Evolutionary conservation across 2,329 filamentous ascomycete genomes (phyloP).

Genomic region (Alternaria gansuensis): DNA sequence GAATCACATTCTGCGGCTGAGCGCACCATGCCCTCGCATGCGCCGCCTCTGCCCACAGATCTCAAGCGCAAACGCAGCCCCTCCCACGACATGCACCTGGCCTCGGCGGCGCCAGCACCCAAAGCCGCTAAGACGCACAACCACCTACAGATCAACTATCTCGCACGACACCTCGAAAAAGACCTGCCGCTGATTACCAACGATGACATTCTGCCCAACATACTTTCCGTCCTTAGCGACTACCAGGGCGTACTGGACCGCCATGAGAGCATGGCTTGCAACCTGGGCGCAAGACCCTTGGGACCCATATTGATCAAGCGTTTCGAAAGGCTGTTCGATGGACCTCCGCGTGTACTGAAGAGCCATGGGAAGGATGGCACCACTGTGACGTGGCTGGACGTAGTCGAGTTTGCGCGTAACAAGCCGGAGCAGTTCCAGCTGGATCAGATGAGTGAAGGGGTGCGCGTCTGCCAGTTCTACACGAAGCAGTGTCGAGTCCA

Average conservation of each 20-base stretch:
- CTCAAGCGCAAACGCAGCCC: constrained; percentile 61
- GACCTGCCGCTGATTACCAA: constrained; percentile 69
- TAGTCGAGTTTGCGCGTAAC: constrained; percentile 82
- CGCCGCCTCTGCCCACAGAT: constrained; percentile 36
- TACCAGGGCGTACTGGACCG: constrained; percentile 87
- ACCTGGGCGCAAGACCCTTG: constrained; percentile 82
- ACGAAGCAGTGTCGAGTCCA: constrained; percentile 83
- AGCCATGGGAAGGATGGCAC: constrained; percentile 68
- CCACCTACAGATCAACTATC: constrained; percentile 73
- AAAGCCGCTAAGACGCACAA: constrained; percentile 66
- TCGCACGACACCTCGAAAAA: constrained; percentile 68
- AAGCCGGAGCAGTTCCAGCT: constrained; percentile 82
- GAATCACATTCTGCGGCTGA: constrained; percentile 33
- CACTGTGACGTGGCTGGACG: constrained; percentile 81
- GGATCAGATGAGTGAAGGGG: constrained; percentile 72
- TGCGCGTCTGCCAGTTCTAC: constrained; percentile 80
- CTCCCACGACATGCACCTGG: constrained; percentile 50
- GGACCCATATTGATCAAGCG: constrained; percentile 85
- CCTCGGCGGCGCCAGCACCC: constrained; percentile 50
- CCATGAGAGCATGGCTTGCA: constrained; percentile 86
- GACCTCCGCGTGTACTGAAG: constrained; percentile 73
- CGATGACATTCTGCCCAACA: constrained; percentile 76
- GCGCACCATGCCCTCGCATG: constrained; percentile 36
- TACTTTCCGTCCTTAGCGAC: constrained; percentile 75
- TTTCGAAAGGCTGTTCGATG: constrained; percentile 86